phyloP scores from a whole-genome alignment of 495 filamentous ascomycete species.

The Penicillium canariense region DNA sequence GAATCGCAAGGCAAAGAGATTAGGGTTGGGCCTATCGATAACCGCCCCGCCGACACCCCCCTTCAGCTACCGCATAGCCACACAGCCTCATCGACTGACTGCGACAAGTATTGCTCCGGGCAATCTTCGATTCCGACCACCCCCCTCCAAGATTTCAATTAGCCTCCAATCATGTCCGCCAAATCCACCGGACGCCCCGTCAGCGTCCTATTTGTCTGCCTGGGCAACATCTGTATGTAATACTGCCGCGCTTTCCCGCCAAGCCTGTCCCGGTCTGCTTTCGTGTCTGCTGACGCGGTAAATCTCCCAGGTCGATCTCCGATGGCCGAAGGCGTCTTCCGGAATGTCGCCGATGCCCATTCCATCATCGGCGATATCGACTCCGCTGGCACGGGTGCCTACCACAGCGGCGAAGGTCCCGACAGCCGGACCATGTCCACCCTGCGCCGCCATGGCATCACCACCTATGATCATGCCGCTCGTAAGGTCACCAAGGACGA shows the following conservation, averaged over 20 bases:
- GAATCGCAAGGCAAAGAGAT: background rate
- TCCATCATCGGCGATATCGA: constrained; percentile 70
- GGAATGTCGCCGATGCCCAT: constrained; percentile 58
- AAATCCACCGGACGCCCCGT: constrained; percentile 38
- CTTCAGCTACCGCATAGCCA: too few relatives aligned
- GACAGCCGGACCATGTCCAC: constrained; percentile 85
- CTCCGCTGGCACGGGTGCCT: constrained; percentile 85
- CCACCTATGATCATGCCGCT: constrained; percentile 71
- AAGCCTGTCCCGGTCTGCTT: background rate
- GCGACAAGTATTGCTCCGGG: background rate
- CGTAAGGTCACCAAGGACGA: constrained; percentile 69
- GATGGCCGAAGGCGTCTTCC: constrained; percentile 95
- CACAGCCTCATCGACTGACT: background rate
- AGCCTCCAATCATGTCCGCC: constrained; percentile 19
- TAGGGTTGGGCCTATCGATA: background rate
- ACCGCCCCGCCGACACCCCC: background rate
- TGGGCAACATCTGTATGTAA: constrained; percentile 87
- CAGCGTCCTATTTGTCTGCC: constrained; percentile 90
- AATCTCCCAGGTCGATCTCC: constrained; percentile 60
- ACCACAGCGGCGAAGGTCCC: constrained; percentile 69
- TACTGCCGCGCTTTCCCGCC: background rate
- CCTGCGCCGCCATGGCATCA: constrained; percentile 69
- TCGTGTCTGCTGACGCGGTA: background rate
- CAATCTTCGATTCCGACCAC: background rate
- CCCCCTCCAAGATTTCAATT: background rate